Conservation (phyloP, 23 red algal genomes). For the Gracilaria domingensis region DNA sequence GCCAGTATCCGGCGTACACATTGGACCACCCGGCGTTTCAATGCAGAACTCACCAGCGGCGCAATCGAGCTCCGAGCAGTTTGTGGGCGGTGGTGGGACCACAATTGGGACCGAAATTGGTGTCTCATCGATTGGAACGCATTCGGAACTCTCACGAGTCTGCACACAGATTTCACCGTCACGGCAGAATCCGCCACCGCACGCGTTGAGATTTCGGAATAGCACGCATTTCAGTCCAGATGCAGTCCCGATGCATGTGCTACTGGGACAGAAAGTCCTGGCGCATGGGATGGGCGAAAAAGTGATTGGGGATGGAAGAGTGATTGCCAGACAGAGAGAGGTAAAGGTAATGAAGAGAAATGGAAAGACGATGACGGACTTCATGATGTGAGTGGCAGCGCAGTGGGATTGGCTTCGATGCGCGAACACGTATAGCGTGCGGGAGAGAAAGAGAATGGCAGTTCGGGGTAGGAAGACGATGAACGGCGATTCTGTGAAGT, state of each 20-base stretch:
- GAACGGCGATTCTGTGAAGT: too few species aligned
- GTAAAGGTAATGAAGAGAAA: background rate
- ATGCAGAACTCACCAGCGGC: conserved; percentile 3
- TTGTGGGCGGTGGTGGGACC: background rate
- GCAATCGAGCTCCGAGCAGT: background rate
- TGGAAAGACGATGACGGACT: background rate
- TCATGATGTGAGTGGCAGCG: background rate
- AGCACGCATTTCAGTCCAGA: background rate
- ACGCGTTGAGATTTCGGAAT: background rate
- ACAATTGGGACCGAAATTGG: background rate
- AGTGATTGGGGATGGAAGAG: background rate
- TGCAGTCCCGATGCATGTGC: background rate
- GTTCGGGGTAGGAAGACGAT: too few species aligned
- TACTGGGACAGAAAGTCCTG: background rate
- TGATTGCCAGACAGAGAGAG: background rate
- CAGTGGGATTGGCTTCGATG: too few species aligned
- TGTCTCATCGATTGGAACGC: background rate
- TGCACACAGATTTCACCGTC: background rate
- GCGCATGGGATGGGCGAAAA: background rate
- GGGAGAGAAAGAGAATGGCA: too few species aligned
- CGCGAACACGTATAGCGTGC: too few species aligned
- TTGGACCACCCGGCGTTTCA: background rate
- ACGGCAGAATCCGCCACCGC: background rate
- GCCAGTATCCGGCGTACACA: conserved; percentile 7
- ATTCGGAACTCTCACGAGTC: background rate